phyloP scores from a whole-genome alignment of 139 green algal genomes.

The Mesostigma viride region DNA sequence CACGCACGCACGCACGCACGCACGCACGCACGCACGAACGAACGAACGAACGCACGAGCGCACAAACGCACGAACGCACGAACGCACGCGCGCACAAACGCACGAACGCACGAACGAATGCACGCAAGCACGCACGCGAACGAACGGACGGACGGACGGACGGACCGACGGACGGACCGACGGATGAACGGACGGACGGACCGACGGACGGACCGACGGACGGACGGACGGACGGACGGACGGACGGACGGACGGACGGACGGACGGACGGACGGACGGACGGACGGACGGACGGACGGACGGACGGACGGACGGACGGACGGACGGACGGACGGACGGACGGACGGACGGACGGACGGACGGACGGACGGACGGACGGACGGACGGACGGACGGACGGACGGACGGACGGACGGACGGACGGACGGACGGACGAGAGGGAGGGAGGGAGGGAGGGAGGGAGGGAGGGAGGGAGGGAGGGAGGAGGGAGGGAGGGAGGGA shows the following conservation, averaged over 20 bases:
- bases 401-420: neutral
- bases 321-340: conserved; percentile 6
- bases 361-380: neutral
- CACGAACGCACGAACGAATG: too few relatives aligned
- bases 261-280: neutral
- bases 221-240: neutral
- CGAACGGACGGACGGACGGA: neutral
- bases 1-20: too few relatives aligned
- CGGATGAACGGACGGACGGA: too few relatives aligned
- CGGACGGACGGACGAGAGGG: neutral
- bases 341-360: neutral
- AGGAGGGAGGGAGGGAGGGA: too few relatives aligned
- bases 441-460: conserved; percentile 4
- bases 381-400: neutral
- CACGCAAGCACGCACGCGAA: too few relatives aligned
- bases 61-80: too few relatives aligned
- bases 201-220: neutral
- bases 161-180: conserved; percentile 5
- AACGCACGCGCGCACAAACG: too few relatives aligned
- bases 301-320: conserved; percentile 4
- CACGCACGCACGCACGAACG: neutral
- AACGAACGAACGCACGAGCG: too few relatives aligned
- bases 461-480: too few relatives aligned
- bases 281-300: neutral
- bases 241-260: neutral